Evolutionary conservation across 2,329 filamentous ascomycete species (phyloP), one percentile per base, ranked within the genome.

Genomic region (Stromatinia cepivora): DNA sequence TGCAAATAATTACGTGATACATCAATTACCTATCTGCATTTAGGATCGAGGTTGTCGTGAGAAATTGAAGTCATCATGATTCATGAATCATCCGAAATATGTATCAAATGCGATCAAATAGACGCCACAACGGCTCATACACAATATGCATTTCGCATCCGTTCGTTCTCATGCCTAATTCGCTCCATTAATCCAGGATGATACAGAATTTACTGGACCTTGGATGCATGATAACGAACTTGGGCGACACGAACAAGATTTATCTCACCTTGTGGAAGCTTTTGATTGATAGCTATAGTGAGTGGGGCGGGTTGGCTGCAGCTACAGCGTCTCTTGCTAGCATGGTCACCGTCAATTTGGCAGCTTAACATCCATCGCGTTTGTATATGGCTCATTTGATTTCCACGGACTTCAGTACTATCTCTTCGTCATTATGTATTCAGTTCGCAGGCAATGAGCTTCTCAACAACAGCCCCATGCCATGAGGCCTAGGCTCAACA

Each of bases 61-160:
- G 13, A 39, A 52, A 22, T 22, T 52, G 34, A 52, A 63, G 31
- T 31, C 61, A 15, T 34, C 61, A 52, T 63, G 34, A 39, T 25
- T 34, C 61, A 39, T 63, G 46, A 39, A 28, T 39, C 59, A 52
- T 63, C 45, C 46, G 45, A 39, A 39, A 39, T 39, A 46, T 39
- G 31, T 39, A 63, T 63, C 59, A 63, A 22, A 63, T 50, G 13
- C 9, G 45, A 63, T 63, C 59, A 50, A 63, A 63, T 25, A 25
- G 28, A 63, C 31, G 61, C 46, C 61, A 63, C 50, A 39, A 28
- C 61, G 46, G 34, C 61, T 63, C 9, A 52, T 9, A 28, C n/a
- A 58, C 59, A 52, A n/a, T 28, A 63, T 63, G 31, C 46, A 52
- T 52, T 9, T 63, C 31, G 34, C 31, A 52, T n/a, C 1, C 25